Percentiles rank a stretch among this genome's conserved stretches.
phyloP scores from a whole-genome alignment of 495 filamentous ascomycete species.

The Chaetomium fimeti region DNA sequence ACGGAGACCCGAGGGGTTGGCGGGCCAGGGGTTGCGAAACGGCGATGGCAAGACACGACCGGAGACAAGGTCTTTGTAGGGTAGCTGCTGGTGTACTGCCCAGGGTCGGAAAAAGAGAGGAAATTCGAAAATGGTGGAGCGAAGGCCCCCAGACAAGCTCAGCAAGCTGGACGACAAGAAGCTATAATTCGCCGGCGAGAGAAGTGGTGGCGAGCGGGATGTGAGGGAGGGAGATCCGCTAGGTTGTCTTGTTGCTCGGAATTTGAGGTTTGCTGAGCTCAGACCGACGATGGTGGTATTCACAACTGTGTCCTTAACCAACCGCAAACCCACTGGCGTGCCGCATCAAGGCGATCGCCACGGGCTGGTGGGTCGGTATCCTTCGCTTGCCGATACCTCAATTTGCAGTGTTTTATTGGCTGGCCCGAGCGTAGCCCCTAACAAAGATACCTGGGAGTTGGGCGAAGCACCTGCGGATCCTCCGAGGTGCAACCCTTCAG shows the following conservation, averaged over 20 bases:
- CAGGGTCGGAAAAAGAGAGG: neutral
- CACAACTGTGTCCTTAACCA: conserved; percentile 40
- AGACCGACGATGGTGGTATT: conserved; percentile 24
- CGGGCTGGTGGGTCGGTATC: conserved; percentile 21
- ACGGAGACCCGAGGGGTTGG: neutral
- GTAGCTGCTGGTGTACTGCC: no score
- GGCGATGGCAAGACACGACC: neutral
- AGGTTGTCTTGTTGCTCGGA: conserved; percentile 6
- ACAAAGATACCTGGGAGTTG: neutral
- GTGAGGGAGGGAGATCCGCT: neutral
- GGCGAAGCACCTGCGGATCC: neutral
- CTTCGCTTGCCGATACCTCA: conserved; percentile 4
- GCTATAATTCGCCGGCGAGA: conserved; percentile 10
- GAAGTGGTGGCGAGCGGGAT: conserved; percentile 2
- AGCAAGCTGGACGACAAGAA: conserved; percentile 15
- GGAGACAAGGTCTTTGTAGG: neutral
- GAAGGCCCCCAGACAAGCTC: conserved; percentile 1
- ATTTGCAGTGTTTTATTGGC: neutral
- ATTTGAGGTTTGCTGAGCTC: conserved; percentile 28
- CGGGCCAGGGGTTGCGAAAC: conserved; percentile 4
- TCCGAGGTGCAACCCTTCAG: neutral
- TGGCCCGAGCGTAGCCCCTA: neutral
- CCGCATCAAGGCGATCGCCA: conserved; percentile 20
- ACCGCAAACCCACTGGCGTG: conserved; percentile 12
- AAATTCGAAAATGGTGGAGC: neutral